Evolutionary conservation across 345 rosid genomes (phyloP).

Genomic region (Passiflora organensis): DNA sequence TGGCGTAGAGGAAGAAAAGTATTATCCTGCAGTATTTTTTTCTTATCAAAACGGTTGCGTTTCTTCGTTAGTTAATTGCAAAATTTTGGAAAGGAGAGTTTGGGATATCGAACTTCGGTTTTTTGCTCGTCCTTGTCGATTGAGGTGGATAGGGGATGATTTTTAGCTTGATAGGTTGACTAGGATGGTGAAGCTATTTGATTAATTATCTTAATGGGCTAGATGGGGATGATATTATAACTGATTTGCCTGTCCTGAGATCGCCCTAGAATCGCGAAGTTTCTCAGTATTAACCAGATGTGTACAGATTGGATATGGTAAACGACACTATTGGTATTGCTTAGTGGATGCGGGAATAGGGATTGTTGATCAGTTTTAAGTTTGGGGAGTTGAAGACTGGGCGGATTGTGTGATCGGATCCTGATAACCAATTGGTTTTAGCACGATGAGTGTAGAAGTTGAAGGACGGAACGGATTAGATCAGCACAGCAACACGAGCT

Average conservation of each 20-base stretch:
- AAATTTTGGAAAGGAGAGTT: too few relatives aligned
- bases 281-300: conserved; percentile 3
- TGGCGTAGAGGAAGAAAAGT: conserved; percentile 7
- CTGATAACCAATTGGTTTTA: conserved; percentile 4
- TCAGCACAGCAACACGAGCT: conserved; percentile 32
- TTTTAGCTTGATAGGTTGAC: neutral
- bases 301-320: neutral
- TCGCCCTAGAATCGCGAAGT: neutral
- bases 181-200: too few relatives aligned
- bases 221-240: too few relatives aligned
- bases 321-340: neutral
- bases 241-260: neutral
- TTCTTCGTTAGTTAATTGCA: too few relatives aligned
- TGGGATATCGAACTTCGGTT: neutral
- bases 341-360: neutral
- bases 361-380: neutral
- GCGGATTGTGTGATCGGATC: neutral
- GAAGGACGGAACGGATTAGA: conserved; percentile 39
- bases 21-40: too few relatives aligned
- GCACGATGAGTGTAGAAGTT: conserved; percentile 60
- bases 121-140: conserved; percentile 10
- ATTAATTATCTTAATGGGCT: too few relatives aligned
- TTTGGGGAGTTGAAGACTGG: neutral
- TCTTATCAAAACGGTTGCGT: too few relatives aligned
- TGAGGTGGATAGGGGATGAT: conserved; percentile 4